Conservation (phyloP, 148 eudicot species). For the Camellia lanceoleosa region DNA sequence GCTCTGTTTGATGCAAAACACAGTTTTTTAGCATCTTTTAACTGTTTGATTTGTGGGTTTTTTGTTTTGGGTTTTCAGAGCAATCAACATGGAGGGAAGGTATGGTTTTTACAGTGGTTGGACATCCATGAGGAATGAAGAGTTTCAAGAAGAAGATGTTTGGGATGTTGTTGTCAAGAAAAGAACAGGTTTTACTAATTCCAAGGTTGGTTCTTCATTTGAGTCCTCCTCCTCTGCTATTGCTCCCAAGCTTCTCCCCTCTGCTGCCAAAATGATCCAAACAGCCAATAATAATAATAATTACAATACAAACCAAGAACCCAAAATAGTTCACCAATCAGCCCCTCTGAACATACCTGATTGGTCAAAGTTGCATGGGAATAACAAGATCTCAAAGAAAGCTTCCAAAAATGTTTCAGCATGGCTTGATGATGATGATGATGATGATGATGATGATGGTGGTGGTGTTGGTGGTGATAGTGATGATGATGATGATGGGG, state of each 20-base stretch:
- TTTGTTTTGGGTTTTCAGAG: background rate
- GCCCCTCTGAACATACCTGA: constrained; percentile 76
- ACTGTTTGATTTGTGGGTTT: background rate
- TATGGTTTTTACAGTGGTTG: constrained; percentile 30
- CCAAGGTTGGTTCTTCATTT: background rate
- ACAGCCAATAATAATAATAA: constrained; percentile 15
- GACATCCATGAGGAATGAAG: constrained; percentile 43
- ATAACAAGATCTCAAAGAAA: constrained; percentile 14
- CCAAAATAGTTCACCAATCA: constrained; percentile 40
- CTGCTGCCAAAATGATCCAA: constrained; percentile 58
- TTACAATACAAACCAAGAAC: constrained; percentile 13
- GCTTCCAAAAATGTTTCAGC: constrained; percentile 19
- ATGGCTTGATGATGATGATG: constrained; percentile 24
- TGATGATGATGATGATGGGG: constrained; percentile 26
- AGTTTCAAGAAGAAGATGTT: constrained; percentile 65
- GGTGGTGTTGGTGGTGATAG: constrained; percentile 4
- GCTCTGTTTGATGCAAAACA: background rate
- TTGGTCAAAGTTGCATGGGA: constrained; percentile 71
- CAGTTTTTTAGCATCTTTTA: background rate
- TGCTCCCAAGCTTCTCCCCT: constrained; percentile 38
- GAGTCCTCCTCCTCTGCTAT: constrained; percentile 15
- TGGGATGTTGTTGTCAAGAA: constrained; percentile 47
- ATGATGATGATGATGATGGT: constrained; percentile 9
- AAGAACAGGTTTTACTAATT: background rate
- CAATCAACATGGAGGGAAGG: constrained; percentile 37